phyloP scores from a whole-genome alignment of 1,284 basidiomycete genomes.

The Heliocybe sulcata region DNA sequence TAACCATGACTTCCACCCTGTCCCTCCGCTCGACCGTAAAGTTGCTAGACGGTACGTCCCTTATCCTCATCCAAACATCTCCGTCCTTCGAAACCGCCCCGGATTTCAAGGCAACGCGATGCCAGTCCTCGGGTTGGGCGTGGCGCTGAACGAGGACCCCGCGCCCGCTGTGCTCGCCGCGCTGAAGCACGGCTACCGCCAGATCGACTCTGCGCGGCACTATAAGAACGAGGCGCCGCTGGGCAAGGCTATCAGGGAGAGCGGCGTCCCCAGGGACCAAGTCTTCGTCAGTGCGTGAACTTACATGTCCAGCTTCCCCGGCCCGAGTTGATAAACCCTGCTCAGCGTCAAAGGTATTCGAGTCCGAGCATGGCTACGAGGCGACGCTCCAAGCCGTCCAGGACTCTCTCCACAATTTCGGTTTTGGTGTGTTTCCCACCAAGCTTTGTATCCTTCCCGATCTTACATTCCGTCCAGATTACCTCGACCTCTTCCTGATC shows the following conservation, averaged over 20 bases:
- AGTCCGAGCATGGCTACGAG: constrained; percentile 51
- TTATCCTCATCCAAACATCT: not conserved
- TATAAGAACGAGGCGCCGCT: constrained; percentile 71
- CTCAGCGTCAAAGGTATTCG: constrained; percentile 56
- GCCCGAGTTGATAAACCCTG: constrained; percentile 6
- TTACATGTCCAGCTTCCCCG: not conserved
- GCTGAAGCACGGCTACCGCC: constrained; percentile 42
- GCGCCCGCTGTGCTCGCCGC: constrained; percentile 31
- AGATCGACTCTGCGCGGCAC: constrained; percentile 65
- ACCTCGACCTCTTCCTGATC: constrained; percentile 75
- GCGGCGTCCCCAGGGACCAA: constrained; percentile 42
- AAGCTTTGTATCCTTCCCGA: constrained; percentile 1
- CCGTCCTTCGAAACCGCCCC: not conserved
- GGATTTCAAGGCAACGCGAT: constrained; percentile 7
- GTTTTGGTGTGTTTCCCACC: constrained; percentile 33
- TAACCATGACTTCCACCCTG: constrained; percentile 4
- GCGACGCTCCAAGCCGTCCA: constrained; percentile 49
- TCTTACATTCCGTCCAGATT: constrained; percentile 31
- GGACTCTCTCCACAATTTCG: constrained; percentile 45
- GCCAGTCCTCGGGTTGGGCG: constrained; percentile 43
- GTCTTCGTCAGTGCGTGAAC: constrained; percentile 62
- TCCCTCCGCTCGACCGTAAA: not conserved
- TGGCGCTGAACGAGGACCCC: constrained; percentile 36
- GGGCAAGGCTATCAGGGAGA: constrained; percentile 48
- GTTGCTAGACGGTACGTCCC: not conserved